Evolutionary conservation across 805 yeast genomes (phyloP).

Genomic region (Ogataea paraovalis): DNA sequence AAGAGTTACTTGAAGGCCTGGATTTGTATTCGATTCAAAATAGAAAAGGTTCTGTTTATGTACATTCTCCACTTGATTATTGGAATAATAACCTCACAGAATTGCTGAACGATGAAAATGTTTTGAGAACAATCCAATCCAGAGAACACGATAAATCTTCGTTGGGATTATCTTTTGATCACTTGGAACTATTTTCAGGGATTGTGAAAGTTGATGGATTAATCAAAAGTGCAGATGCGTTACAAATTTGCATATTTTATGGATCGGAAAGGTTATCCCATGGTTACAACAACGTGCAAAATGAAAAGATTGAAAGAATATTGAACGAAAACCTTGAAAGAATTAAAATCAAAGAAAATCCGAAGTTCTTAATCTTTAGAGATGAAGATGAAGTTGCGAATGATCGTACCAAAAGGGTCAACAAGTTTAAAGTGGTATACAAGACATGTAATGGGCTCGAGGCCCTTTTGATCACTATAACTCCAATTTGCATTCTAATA

Average conservation of each 20-base stretch:
- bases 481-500: constrained; percentile 20
- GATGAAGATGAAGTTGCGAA: neutral
- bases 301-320: constrained; percentile 18
- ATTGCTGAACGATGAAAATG: constrained; percentile 31
- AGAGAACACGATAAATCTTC: constrained; percentile 19
- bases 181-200: constrained; percentile 34
- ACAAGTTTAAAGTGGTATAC: constrained; percentile 14
- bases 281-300: constrained; percentile 1
- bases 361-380: constrained; percentile 1
- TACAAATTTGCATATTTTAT: constrained; percentile 35
- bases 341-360: constrained; percentile 9
- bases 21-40: constrained; percentile 5
- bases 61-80: constrained; percentile 40
- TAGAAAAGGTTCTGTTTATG: constrained; percentile 7
- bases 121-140: constrained; percentile 38
- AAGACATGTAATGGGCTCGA: constrained; percentile 20
- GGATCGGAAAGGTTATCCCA: constrained; percentile 4
- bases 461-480: constrained; percentile 5
- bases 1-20: constrained; percentile 25
- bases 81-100: constrained; percentile 36
- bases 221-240: constrained; percentile 36
- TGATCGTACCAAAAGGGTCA: constrained; percentile 3
- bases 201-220: constrained; percentile 41
- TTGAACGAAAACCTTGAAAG: constrained; percentile 32
- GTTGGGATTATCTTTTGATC: constrained; percentile 23